A percentile compares a stretch with the other conserved stretches of the same genome.
These are phyloP conservation scores for Hylodesmum podocarpum DNA, from an alignment of 306 rosid genomes.

Conservation along the genomic window DNA sequence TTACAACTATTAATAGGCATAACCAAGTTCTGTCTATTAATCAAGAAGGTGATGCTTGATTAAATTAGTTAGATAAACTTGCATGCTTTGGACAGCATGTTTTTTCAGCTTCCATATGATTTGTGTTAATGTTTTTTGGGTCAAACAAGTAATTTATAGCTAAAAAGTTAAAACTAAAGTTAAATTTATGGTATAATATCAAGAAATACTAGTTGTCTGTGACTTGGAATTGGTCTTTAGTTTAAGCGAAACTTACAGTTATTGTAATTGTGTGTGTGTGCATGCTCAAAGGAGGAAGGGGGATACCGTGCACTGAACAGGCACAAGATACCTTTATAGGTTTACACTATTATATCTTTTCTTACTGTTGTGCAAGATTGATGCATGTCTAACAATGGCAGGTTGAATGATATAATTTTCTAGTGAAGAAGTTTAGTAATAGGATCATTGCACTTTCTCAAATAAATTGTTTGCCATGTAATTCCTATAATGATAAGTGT, in stretches of 20 bases:
- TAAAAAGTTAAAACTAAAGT: neutral
- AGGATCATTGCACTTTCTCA: neutral
- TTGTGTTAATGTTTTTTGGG: neutral
- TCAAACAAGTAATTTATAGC: neutral
- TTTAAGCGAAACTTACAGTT: neutral
- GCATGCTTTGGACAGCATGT: neutral
- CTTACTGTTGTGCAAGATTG: neutral
- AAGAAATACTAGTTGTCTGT: neutral
- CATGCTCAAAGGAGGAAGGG: neutral
- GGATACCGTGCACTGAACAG: neutral
- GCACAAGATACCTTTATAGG: neutral
- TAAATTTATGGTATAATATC: neutral
- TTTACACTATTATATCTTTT: neutral
- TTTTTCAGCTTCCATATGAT: neutral
- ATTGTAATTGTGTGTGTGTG: neutral
- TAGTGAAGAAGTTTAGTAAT: neutral
- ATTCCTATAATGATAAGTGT: neutral
- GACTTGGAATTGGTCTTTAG: neutral
- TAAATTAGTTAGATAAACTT: neutral
- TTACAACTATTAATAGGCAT: neutral
- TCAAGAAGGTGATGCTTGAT: slow-evolving; percentile 1
- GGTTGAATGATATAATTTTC: neutral
- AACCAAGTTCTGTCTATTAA: neutral
- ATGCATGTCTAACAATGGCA: neutral
- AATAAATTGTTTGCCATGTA: neutral